Conservation (phyloP, 2,329 filamentous ascomycete genomes). For the Fragosphaeria purpurea region DNA sequence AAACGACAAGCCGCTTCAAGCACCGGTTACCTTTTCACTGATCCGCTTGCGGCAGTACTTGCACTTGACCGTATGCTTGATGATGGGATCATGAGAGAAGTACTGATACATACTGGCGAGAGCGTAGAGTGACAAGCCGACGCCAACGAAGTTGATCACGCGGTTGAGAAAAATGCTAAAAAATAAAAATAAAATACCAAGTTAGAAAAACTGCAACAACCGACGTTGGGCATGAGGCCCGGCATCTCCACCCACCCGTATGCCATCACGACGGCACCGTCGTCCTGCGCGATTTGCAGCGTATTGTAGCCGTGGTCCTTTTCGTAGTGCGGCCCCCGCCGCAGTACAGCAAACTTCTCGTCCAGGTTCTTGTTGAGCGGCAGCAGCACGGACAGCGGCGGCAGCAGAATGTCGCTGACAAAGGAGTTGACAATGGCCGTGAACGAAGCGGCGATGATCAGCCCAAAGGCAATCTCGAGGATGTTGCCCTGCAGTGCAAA, state of each 20-base stretch:
- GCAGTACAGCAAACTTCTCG: conserved; percentile 62
- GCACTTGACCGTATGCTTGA: conserved; percentile 61
- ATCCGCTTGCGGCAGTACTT: conserved; percentile 55
- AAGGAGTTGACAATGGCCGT: conserved; percentile 63
- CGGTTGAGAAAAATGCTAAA: conserved; percentile 46
- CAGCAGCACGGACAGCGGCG: conserved; percentile 57
- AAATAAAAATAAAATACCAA: conserved; percentile 2
- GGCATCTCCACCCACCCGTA: conserved; percentile 45
- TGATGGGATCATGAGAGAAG: conserved; percentile 54
- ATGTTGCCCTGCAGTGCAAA: conserved; percentile 68
- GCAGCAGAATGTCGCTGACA: conserved; percentile 60
- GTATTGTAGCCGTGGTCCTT: conserved; percentile 56
- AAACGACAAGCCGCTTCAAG: conserved; percentile 8
- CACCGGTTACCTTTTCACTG: conserved; percentile 44
- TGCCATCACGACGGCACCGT: conserved; percentile 62
- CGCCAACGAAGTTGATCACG: conserved; percentile 53
- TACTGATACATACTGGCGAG: conserved; percentile 54
- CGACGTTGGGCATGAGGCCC: too few relatives aligned
- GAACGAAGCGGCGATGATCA: conserved; percentile 64
- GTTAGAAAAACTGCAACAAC: neutral
- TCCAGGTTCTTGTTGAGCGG: conserved; percentile 63
- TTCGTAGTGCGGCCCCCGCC: conserved; percentile 43
- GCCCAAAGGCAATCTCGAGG: conserved; percentile 63
- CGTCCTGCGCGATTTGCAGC: conserved; percentile 54
- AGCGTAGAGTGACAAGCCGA: conserved; percentile 55